Evolutionary conservation across 495 filamentous ascomycete genomes (phyloP).

Genomic region (Ascobolus immersus): DNA sequence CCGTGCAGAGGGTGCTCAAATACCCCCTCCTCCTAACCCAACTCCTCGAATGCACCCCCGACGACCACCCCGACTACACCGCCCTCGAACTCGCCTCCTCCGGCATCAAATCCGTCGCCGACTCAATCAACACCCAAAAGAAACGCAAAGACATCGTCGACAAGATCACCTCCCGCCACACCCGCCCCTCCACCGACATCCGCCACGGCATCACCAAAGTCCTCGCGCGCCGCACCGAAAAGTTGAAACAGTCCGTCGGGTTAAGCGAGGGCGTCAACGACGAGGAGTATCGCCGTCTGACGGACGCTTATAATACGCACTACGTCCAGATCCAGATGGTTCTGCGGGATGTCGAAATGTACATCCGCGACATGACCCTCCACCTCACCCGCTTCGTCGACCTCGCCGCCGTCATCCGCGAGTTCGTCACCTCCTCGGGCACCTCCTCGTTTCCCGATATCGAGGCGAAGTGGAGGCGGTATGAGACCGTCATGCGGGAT

Average conservation of each 20-base stretch:
- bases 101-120: slow-evolving; percentile 41
- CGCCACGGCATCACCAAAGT: slow-evolving; percentile 58
- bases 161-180: slow-evolving; percentile 65
- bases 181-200: slow-evolving; percentile 77
- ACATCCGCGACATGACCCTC: slow-evolving; percentile 40
- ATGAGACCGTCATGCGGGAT: slow-evolving; percentile 56
- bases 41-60: slow-evolving; percentile 51
- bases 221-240: slow-evolving; percentile 65
- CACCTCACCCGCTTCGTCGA: slow-evolving; percentile 43
- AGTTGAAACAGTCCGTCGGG: slow-evolving; percentile 41
- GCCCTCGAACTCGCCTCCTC: slow-evolving; percentile 36
- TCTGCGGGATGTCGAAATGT: slow-evolving; percentile 68
- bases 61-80: slow-evolving; percentile 55
- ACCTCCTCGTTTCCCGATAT: slow-evolving; percentile 47
- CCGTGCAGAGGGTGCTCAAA: slow-evolving; percentile 72
- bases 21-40: slow-evolving; percentile 66
- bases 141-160: slow-evolving; percentile 72
- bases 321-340: slow-evolving; percentile 76
- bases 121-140: slow-evolving; percentile 78
- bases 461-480: slow-evolving; percentile 74
- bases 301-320: slow-evolving; percentile 36
- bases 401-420: slow-evolving; percentile 12
- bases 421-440: slow-evolving; percentile 29
- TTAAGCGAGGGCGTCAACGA: slow-evolving; percentile 47
- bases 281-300: slow-evolving; percentile 43